Base-by-base conservation (phyloP, 2,329 filamentous ascomycete genomes). In the Mycocentrospora acerina region DNA sequence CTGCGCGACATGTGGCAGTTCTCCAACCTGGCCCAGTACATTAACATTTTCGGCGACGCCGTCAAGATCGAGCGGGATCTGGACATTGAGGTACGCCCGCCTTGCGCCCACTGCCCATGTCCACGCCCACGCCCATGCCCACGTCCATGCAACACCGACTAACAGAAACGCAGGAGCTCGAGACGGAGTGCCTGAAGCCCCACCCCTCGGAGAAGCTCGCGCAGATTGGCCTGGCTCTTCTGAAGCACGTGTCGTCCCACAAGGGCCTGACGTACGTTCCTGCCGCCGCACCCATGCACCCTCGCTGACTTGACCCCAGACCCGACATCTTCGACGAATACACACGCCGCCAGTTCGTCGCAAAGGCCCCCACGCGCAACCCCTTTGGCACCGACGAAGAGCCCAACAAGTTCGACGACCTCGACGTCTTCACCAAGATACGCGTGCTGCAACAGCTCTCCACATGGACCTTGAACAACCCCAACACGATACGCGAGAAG, bases 1-100 rank as follows among this genome's bases (percentile, higher is more conserved):
- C 79, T 97, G 53, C 82, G 91, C 48, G 93, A 88, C 64, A 90
- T 88, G 78, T 97, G 91, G 90, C 87, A 96, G 68, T 96, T 97
- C 69, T 88, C 91, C 45, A 91, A 90, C 60, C 73, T 97, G 7
- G 90, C 86, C 71, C 91, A 98, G 70, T 98, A 90, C 79, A 88
- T 97, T 45, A 87, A 85, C 65, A 81, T 91, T 27, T 98, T 98
- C 67, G 90, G 91, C 46, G 83, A 86, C 58, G 83, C 83, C 29
- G 83, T 95, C 65, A 96, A 95, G 72, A 87, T 97, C 51, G 85
- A 93, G 56, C 86, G 94, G 47, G 83, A 86, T 60, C 78, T 96
- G 48, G 89, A 91, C 60, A 86, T 96, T 50, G 90, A 97, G 73
- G 93, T 95, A 80, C 58, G 47, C 39, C 39, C 29, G 24, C 24